A percentile compares a stretch with the other conserved stretches of the same genome.
phyloP scores from a whole-genome alignment of 2,329 filamentous ascomycete species.

The Pseudogymnoascus sp. region DNA sequence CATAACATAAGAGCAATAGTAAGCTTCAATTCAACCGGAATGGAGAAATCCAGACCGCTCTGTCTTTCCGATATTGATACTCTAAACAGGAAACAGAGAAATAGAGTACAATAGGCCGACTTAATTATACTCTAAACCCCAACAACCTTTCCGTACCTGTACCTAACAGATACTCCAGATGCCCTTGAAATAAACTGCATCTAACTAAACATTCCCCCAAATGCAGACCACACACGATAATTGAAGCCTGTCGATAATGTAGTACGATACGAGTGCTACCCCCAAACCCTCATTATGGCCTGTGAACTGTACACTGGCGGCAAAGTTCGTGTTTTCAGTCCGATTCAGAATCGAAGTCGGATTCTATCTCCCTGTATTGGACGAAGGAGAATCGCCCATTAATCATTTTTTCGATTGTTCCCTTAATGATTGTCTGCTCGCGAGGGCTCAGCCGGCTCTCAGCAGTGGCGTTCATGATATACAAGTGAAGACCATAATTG shows the following conservation, averaged over 20 bases:
- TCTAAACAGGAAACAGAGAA: neutral
- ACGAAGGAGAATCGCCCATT: constrained; percentile 30
- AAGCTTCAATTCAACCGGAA: neutral
- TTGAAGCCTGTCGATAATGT: neutral
- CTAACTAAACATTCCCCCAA: neutral
- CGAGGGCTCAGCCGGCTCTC: constrained; percentile 21
- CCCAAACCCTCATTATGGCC: neutral
- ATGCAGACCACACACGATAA: neutral
- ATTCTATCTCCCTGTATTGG: constrained; percentile 22
- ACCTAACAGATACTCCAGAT: neutral
- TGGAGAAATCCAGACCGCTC: neutral
- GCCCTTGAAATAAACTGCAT: neutral
- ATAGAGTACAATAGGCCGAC: neutral
- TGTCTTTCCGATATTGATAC: neutral
- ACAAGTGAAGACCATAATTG: constrained; percentile 27
- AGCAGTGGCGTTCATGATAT: constrained; percentile 26
- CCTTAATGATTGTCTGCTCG: constrained; percentile 22
- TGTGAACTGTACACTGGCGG: neutral
- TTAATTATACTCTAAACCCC: neutral
- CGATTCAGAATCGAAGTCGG: constrained; percentile 22
- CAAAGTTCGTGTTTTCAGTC: constrained; percentile 14
- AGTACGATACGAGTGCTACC: neutral
- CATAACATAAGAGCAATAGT: neutral
- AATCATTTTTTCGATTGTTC: constrained; percentile 23
- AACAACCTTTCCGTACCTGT: neutral